Percentiles rank a stretch among this genome's conserved stretches.
Evolutionary conservation across 2,329 filamentous ascomycete species (phyloP).

Genomic region (Arthrobotrys sphaeroides): DNA sequence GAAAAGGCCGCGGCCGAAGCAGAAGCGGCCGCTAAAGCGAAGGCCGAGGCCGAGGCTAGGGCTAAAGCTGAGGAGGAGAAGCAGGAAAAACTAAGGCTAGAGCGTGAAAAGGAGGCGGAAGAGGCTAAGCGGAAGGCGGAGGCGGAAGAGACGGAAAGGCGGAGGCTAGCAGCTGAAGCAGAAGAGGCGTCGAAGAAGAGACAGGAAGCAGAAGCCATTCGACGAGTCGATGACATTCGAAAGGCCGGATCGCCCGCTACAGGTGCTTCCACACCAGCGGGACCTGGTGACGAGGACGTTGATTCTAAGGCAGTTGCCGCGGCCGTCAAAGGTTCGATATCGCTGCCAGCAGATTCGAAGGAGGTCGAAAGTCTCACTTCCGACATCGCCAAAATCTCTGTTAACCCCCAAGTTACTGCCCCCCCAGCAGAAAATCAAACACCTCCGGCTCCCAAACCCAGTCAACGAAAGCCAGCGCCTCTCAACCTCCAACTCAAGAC

Average conservation of each 20-base stretch:
- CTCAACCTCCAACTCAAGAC: constrained; percentile 86
- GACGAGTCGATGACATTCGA: constrained; percentile 9
- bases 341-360: constrained; percentile 48
- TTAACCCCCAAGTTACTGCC: constrained; percentile 62
- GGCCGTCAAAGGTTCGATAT: constrained; percentile 57
- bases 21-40: constrained; percentile 56
- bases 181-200: constrained; percentile 47
- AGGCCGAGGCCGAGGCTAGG: constrained; percentile 58
- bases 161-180: constrained; percentile 18
- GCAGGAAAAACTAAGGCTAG: constrained; percentile 38
- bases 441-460: constrained; percentile 70
- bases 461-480: constrained; percentile 76
- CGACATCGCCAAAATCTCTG: constrained; percentile 67
- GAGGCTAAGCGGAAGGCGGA: constrained; percentile 37
- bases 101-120: constrained; percentile 53
- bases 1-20: constrained; percentile 55
- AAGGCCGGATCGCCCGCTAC: constrained; percentile 5
- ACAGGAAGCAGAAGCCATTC: constrained; percentile 54
- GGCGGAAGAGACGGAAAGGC: constrained; percentile 55
- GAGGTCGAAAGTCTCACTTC: constrained; percentile 58
- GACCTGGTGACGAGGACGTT: constrained; percentile 19
- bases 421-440: constrained; percentile 63
- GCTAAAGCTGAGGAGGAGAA: no score
- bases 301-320: constrained; percentile 55
- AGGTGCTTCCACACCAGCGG: constrained; percentile 14